Evolutionary conservation across 1,284 basidiomycete species (phyloP), one percentile per base, ranked within the genome.

Genomic region (Schizophyllum commune): DNA sequence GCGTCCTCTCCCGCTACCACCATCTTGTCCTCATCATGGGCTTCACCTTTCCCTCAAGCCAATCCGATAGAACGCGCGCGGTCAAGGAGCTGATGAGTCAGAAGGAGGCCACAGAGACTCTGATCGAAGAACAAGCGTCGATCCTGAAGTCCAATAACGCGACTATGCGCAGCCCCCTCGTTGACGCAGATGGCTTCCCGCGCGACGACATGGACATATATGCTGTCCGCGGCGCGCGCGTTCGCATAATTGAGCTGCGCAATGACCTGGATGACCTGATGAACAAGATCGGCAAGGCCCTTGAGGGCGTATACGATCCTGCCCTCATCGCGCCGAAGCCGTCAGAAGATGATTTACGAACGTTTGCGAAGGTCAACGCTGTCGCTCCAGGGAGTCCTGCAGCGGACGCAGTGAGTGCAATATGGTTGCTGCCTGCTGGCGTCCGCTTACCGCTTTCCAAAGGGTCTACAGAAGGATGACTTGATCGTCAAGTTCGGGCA

Each of bases 181-280:
- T 96, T 57, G 93, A 96, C 69, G 67, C 77, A 0, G 88, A 95
- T 61, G 94, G 94, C 5, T 96, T 92, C 72, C 94, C 94, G 0
- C 82, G 92, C 9, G 85, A 83, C 13, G 89, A 92, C 71, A 77
- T 92, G 62, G 94, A 96, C 69, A 79, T 96, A 19, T 94, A 88
- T 70, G 85, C 89, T 4, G 88, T 96, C 32, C 82, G 93, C 22
- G 79, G 82, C 60, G 91, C 93, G 6, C 80, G 86, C 58, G 81
- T 85, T 54, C 80, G 88, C 61, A 83, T 92, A 34, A 84, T 91
- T 61, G 84, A 88, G 70, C 76, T 95, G 55, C 79, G 86, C 62
- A 96, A 95, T 68, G 94, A 96, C 70, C 77, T 89, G 60, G 77
- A 76, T 20, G 78, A 72, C 21, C 73, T 91, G n/a, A 86, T 84